Evolutionary conservation across 306 rosid species (phyloP).

Genomic region (Inga oerstediana): DNA sequence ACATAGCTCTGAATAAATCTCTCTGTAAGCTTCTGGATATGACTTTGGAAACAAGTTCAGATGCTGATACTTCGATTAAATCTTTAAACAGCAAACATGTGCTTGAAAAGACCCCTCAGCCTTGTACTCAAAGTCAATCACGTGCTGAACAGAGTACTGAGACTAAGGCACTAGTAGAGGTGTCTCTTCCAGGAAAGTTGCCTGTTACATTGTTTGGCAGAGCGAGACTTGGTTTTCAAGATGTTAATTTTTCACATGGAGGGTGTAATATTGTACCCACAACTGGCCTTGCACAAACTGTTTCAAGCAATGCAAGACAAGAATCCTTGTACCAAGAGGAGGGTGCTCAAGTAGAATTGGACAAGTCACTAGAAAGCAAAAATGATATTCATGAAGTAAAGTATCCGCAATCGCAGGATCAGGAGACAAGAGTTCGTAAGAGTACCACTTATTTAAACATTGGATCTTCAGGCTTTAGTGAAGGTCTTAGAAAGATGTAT

Average conservation of each 20-base stretch:
- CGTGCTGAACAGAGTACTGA: slow-evolving; percentile 40
- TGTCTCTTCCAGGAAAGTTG: slow-evolving; percentile 46
- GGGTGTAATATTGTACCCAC: slow-evolving; percentile 29
- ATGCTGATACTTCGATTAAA: slow-evolving; percentile 34
- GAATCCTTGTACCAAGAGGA: slow-evolving; percentile 33
- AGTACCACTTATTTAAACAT: slow-evolving; percentile 35
- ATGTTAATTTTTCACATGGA: slow-evolving; percentile 40
- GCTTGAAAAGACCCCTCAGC: slow-evolving; percentile 45
- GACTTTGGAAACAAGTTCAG: slow-evolving; percentile 39
- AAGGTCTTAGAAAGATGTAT: slow-evolving; percentile 54
- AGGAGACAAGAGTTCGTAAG: slow-evolving; percentile 35
- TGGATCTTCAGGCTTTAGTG: slow-evolving; percentile 61
- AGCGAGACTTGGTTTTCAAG: slow-evolving; percentile 64
- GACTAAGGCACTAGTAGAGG: slow-evolving; percentile 32
- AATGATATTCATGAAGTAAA: slow-evolving; percentile 27
- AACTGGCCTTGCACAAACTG: slow-evolving; percentile 36
- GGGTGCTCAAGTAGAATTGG: slow-evolving; percentile 38
- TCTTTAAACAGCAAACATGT: slow-evolving; percentile 32
- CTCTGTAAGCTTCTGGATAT: slow-evolving; percentile 67
- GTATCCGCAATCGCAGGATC: slow-evolving; percentile 37
- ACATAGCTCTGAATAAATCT: slow-evolving; percentile 42
- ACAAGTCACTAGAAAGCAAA: slow-evolving; percentile 31
- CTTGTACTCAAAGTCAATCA: slow-evolving; percentile 39
- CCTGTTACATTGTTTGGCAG: slow-evolving; percentile 76
- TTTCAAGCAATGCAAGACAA: slow-evolving; percentile 30